Base-by-base conservation (phyloP, 306 rosid genomes). In the Sindora glabra region DNA sequence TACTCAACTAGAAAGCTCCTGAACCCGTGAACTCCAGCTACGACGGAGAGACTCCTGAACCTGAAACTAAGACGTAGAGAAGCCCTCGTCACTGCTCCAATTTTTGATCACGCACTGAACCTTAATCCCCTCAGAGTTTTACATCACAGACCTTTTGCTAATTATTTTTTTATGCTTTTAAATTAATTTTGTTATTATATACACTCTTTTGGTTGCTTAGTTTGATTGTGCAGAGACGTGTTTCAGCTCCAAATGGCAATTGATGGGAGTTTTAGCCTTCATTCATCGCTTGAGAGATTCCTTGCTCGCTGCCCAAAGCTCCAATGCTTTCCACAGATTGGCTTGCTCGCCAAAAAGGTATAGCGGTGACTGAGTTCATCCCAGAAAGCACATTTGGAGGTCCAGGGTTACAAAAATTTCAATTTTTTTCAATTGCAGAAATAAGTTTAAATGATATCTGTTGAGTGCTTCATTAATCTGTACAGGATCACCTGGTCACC, bases 291-390 rank as follows among this genome's bases (percentile, higher is more conserved):
- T 38, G 78, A 71, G 70, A 75, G 86, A 47, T 81, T 91, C 48
- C 80, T 87, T 51, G 72, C 73, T 19, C 91, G 95, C 54, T 84
- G 88, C 66, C 89, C 95, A 2, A 68, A 82, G 74, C 95, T 91
- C n/a, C 74, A 51, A 48, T 40, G 68, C 3, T 69, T 47, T 56
- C 79, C 83, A 1, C 70, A 49, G 52, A 56, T 83, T 57, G 72
- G 49, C 38, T 56, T 47, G 3, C 63, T 85, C 3, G 24, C 27
- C 9, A 70, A 36, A 32, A 69, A 67, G 95, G 97, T 84, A 73
- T 21, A 0, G 1, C 24, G 36, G 30, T 58, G 51, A 23, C 32
- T 17, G 6, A 3, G 5, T 18, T 19, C 13, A 18, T 18, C 14
- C 9, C 26, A 9, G 26, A 3, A 6, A 19, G 13, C 5, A 18